phyloP scores from a whole-genome alignment of 352 stramenopile genomes.

The Halophytophthora polymorphica region DNA sequence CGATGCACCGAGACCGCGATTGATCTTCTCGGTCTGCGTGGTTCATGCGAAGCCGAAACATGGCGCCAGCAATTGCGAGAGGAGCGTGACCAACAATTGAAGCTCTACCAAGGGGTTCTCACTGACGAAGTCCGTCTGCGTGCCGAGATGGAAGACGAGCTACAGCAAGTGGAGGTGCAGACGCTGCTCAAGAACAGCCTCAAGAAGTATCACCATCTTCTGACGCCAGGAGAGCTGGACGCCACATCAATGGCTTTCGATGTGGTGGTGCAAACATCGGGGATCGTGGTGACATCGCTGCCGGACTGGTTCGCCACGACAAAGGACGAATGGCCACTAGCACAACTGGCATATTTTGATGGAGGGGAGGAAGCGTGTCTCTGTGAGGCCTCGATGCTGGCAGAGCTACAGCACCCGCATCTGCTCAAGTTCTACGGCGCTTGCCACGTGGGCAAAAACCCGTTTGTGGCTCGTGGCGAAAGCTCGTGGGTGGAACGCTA shows the following conservation, averaged over 20 bases:
- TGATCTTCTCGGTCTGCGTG: not conserved
- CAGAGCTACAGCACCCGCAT: constrained; percentile 9
- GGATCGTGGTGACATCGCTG: constrained; percentile 5
- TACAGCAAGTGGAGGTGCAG: constrained; percentile 13
- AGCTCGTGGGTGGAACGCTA: too few relatives aligned
- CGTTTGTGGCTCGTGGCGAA: too few relatives aligned
- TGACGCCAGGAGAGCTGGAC: constrained; percentile 5
- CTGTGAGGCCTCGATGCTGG: constrained; percentile 6
- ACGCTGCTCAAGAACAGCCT: constrained; percentile 12
- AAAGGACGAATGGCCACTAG: constrained; percentile 1
- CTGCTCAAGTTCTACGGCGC: constrained; percentile 14
- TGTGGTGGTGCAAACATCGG: not conserved
- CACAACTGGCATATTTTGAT: not conserved
- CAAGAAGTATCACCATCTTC: not conserved
- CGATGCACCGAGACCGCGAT: constrained; percentile 1
- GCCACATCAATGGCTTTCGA: constrained; percentile 6
- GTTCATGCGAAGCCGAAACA: not conserved
- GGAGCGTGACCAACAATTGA: not conserved
- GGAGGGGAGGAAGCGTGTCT: constrained; percentile 8
- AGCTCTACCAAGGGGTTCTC: constrained; percentile 3
- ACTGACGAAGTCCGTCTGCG: not conserved
- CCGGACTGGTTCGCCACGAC: constrained; percentile 16
- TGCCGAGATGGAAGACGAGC: constrained; percentile 7
- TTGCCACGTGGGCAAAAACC: constrained; percentile 17
- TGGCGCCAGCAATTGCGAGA: not conserved